Evolutionary conservation across 495 filamentous ascomycete species (phyloP).

Genomic region (Penicillium parvum): DNA sequence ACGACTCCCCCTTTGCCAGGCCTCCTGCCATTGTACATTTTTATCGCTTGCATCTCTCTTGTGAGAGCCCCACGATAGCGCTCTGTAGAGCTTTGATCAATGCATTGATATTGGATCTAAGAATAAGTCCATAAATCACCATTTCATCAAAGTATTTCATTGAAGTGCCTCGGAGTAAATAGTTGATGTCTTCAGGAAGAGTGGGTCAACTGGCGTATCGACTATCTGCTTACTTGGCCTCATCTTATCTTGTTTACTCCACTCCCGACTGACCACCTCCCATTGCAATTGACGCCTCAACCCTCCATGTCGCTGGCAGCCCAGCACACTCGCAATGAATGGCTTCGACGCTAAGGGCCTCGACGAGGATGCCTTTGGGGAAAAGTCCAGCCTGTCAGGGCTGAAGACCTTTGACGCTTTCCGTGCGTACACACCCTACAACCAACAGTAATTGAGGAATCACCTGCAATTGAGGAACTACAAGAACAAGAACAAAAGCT

Average conservation of each 20-base stretch:
- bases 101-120: no score
- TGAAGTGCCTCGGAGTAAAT: no score
- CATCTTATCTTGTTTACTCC: slow-evolving; percentile 25
- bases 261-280: slow-evolving; percentile 10
- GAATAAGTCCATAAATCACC: no score
- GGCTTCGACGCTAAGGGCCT: slow-evolving; percentile 67
- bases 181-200: background rate
- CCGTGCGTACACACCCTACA: slow-evolving; percentile 70
- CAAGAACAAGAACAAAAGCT: background rate
- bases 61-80: slow-evolving; percentile 12
- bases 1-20: slow-evolving; percentile 10
- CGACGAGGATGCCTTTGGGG: slow-evolving; percentile 74
- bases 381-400: slow-evolving; percentile 54
- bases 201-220: slow-evolving; percentile 8
- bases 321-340: slow-evolving; percentile 50
- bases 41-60: slow-evolving; percentile 25
- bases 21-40: slow-evolving; percentile 26
- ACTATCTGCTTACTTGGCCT: slow-evolving; percentile 38
- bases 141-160: no score
- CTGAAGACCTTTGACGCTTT: slow-evolving; percentile 95
- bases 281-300: slow-evolving; percentile 11
- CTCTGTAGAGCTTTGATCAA: slow-evolving; percentile 18
- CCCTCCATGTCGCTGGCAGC: slow-evolving; percentile 23
- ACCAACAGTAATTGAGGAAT: no score
- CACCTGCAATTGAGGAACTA: no score